Percentiles rank a stretch among this genome's conserved stretches.
Conservation (phyloP, 768 basidiomycete species). For the Termitomyces sp. region DNA sequence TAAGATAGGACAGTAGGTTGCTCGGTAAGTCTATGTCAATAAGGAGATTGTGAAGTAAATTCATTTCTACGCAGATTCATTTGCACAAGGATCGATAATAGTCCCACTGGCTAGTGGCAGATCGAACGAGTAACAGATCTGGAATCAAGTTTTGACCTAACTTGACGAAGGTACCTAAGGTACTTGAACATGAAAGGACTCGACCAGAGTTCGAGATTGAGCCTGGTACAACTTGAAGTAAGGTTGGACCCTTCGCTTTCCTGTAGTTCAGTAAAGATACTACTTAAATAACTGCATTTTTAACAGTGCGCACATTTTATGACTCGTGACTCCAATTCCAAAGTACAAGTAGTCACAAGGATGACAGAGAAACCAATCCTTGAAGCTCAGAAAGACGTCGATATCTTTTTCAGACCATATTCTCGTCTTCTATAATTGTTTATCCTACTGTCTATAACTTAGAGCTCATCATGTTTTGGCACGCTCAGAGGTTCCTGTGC, state of each 20-base stretch:
- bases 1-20: background rate
- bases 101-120: no score
- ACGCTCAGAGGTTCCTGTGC: constrained; percentile 11
- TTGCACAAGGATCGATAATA: no score
- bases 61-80: no score
- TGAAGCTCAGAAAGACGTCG: background rate
- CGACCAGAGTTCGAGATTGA: background rate
- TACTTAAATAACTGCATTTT: background rate
- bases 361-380: background rate
- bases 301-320: no score
- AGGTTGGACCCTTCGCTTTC: background rate
- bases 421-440: background rate
- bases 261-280: background rate
- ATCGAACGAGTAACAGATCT: no score
- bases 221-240: background rate
- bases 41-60: no score
- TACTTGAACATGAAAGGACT: background rate
- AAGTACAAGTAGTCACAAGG: no score
- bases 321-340: no score
- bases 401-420: background rate
- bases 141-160: no score
- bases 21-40: background rate
- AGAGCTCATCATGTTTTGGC: constrained; percentile 14
- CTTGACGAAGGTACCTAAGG: no score
- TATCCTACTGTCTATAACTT: background rate